These are phyloP conservation scores for Ceratocystis ficicola DNA, from an alignment of 2,329 filamentous ascomycete species.

Conservation along the genomic window DNA sequence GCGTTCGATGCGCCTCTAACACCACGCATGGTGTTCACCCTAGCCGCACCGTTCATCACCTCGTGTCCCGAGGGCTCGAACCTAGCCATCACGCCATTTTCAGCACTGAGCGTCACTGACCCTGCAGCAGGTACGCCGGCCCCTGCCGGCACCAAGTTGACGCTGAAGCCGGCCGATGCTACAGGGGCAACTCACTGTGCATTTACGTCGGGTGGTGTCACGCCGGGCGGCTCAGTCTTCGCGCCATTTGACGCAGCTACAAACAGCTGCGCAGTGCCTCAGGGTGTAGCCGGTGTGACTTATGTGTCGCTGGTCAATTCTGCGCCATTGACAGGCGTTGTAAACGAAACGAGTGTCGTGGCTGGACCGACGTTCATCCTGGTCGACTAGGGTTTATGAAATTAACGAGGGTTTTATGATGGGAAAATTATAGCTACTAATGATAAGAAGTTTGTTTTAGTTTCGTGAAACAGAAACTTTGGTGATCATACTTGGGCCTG, in stretches of 20 bases:
- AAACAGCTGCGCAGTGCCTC: conserved; percentile 48
- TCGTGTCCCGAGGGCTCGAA: conserved; percentile 54
- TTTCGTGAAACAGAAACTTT: background rate
- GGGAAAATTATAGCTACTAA: background rate
- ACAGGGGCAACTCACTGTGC: conserved; percentile 48
- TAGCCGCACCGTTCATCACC: conserved; percentile 60
- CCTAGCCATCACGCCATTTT: conserved; percentile 54
- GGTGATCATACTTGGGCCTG: background rate
- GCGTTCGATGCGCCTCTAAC: conserved; percentile 59
- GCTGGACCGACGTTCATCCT: conserved; percentile 51
- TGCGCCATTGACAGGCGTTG: conserved; percentile 37
- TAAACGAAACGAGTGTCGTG: conserved; percentile 52
- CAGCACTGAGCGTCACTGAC: conserved; percentile 38
- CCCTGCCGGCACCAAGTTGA: conserved; percentile 29
- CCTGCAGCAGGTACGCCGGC: conserved; percentile 33
- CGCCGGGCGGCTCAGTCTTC: conserved; percentile 49
- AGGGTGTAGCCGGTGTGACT: conserved; percentile 49
- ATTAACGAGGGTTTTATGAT: background rate
- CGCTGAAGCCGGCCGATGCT: conserved; percentile 41
- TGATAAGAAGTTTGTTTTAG: background rate
- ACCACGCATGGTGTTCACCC: conserved; percentile 57
- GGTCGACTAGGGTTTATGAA: conserved; percentile 33
- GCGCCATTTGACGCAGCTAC: conserved; percentile 39
- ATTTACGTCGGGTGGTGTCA: conserved; percentile 50
- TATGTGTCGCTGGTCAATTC: conserved; percentile 54